A percentile compares a stretch with the other conserved stretches of the same genome.
Conservation (phyloP, 2,329 filamentous ascomycete genomes). For the Nothophaeocryptopus gaeumannii region DNA sequence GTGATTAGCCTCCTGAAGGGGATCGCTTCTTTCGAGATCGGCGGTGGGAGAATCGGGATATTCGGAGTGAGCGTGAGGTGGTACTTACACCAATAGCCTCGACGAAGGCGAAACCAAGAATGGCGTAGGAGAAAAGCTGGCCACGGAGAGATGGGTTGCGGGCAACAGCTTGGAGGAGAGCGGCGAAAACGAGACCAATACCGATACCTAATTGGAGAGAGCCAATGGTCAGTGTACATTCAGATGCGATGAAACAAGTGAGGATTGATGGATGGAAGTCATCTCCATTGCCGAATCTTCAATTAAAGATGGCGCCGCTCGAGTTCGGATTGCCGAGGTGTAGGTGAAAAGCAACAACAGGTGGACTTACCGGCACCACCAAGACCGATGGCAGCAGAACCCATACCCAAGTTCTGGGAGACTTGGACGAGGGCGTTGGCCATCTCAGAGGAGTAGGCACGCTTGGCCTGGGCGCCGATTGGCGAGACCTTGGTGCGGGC, state of each 20-base stretch:
- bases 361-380: constrained; percentile 29
- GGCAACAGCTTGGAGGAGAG: constrained; percentile 83
- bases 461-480: constrained; percentile 51
- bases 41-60: not conserved
- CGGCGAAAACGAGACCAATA: constrained; percentile 92
- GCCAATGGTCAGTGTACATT: constrained; percentile 57
- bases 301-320: too few species aligned
- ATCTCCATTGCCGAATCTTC: too few species aligned
- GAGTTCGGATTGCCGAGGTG: too few species aligned
- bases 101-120: constrained; percentile 93
- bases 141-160: constrained; percentile 92
- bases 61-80: not conserved
- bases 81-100: constrained; percentile 70
- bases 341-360: too few species aligned
- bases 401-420: constrained; percentile 67
- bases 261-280: too few species aligned
- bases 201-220: constrained; percentile 62
- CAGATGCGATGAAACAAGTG: not conserved
- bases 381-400: constrained; percentile 85
- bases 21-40: not conserved
- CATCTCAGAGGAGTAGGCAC: constrained; percentile 84
- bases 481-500: constrained; percentile 32
- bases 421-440: constrained; percentile 84
- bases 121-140: constrained; percentile 94
- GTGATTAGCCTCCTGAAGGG: not conserved